Base-by-base conservation (phyloP, 495 filamentous ascomycete species). In the Elaphomyces granulatus region DNA sequence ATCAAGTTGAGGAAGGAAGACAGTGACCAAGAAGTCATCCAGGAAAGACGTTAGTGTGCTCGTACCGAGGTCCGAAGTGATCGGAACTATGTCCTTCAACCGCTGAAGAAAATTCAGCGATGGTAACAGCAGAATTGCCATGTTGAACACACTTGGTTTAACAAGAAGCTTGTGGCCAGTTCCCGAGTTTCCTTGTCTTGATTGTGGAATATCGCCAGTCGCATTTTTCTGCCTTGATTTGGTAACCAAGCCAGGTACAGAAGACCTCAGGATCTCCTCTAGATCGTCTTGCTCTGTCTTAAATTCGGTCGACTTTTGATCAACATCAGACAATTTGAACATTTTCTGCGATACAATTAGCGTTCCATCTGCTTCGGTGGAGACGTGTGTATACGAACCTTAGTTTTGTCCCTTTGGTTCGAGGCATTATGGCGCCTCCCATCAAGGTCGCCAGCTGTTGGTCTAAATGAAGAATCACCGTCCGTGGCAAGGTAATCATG, bases 401-500 rank as follows among this genome's bases (percentile, higher is more conserved):
- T 81, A 46, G 66, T 75, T 51, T 71, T 79, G 45, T 94, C 83
- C 45, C 84, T 66, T 23, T 75, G 67, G 9, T 59, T 64, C 7
- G 74, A 68, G 34, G 72, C 66, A 31, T 75, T 68, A 15, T 83
- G 70, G 44, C 72, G 79, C 9, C 55, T 63, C 15, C 63, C 60
- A 32, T 66, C 61, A 20, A 61, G 51, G 18, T 70, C 68, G 15
- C 64, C 56, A 8, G 62, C 55, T 30, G 66, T 61, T 12, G 62
- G 54, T 32, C 71, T 54, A 45, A 67, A 65, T 20, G 67, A 62
- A 9, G 61, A 66, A 45, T 87, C 81, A 23, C 81, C 86, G 49
- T 88, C 87, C n/a, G 85, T 90, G 3, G 92, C 88, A 41, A 99
- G 72, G 50, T 99, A 96, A 56, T 96, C 90, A 57, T 99, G 92